Evolutionary conservation across 345 rosid genomes (phyloP).

Genomic region (Linum tenue): DNA sequence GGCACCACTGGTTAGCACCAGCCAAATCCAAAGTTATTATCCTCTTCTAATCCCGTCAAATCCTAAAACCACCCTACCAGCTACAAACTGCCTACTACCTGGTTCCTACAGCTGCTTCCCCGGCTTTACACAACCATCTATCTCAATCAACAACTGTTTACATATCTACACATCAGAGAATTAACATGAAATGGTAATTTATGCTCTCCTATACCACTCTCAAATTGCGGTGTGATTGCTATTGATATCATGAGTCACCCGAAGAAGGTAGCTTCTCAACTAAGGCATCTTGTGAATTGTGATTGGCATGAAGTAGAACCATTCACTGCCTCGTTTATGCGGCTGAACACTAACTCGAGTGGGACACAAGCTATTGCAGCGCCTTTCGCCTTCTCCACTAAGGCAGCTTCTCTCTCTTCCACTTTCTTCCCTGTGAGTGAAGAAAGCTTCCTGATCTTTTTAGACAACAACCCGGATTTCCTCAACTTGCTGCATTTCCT

Average conservation of each 20-base stretch:
- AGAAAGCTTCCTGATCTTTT: constrained; percentile 75
- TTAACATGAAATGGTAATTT: no score
- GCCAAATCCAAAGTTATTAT: no score
- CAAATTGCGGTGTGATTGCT: no score
- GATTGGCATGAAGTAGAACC: constrained; percentile 21
- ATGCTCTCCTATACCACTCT: no score
- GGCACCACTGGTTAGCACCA: no score
- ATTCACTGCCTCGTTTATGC: constrained; percentile 77
- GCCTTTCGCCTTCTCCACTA: constrained; percentile 45
- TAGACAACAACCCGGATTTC: constrained; percentile 41
- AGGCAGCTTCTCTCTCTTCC: constrained; percentile 26
- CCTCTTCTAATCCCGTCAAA: no score
- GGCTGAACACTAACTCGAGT: constrained; percentile 77
- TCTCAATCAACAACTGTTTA: background rate
- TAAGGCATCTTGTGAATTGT: no score
- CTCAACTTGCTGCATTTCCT: constrained; percentile 13
- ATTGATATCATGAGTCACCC: no score
- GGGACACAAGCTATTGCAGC: constrained; percentile 79
- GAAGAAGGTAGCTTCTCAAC: no score
- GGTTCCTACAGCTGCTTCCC: no score
- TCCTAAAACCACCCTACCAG: no score
- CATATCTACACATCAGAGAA: background rate
- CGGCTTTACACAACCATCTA: no score
- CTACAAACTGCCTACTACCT: background rate
- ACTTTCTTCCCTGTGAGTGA: constrained; percentile 51